Conservation (phyloP, 495 filamentous ascomycete species). For the Platismatia glauca region DNA sequence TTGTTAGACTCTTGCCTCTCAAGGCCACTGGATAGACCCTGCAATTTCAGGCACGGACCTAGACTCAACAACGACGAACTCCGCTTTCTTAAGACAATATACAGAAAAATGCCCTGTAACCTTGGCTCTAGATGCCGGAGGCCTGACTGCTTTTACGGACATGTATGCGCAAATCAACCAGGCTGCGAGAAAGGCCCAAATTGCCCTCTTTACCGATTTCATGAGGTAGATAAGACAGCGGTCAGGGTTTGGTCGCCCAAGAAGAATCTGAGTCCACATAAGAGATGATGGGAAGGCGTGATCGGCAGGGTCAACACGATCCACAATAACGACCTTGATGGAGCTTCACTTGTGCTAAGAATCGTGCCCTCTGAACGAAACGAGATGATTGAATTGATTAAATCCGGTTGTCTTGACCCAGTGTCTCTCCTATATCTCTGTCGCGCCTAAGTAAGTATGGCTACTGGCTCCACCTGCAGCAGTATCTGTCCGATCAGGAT, state of each 20-base stretch:
- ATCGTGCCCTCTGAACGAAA: too few species aligned
- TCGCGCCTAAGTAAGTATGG: too few species aligned
- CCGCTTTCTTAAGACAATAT: background rate
- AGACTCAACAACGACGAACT: background rate
- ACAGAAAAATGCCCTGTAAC: background rate
- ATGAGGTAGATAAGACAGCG: constrained; percentile 1
- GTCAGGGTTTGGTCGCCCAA: background rate
- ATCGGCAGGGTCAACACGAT: background rate
- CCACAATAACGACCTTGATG: too few species aligned
- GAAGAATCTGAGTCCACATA: background rate
- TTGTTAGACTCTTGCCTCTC: background rate
- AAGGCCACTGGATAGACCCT: background rate
- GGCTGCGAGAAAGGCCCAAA: background rate
- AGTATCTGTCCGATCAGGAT: too few species aligned
- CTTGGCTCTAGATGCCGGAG: constrained; percentile 3
- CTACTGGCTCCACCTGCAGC: too few species aligned
- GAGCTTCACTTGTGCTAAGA: background rate
- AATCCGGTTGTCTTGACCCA: too few species aligned
- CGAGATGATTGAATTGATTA: too few species aligned
- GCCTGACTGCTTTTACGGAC: constrained; percentile 2
- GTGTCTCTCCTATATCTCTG: too few species aligned
- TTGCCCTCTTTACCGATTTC: constrained; percentile 1
- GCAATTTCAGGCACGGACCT: constrained; percentile 4
- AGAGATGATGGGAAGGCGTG: background rate
- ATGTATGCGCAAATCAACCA: constrained; percentile 3